These are phyloP conservation scores for Blastocrithidia nonstop DNA, from an alignment of 208 protist genomes.

Conservation along the genomic window DNA sequence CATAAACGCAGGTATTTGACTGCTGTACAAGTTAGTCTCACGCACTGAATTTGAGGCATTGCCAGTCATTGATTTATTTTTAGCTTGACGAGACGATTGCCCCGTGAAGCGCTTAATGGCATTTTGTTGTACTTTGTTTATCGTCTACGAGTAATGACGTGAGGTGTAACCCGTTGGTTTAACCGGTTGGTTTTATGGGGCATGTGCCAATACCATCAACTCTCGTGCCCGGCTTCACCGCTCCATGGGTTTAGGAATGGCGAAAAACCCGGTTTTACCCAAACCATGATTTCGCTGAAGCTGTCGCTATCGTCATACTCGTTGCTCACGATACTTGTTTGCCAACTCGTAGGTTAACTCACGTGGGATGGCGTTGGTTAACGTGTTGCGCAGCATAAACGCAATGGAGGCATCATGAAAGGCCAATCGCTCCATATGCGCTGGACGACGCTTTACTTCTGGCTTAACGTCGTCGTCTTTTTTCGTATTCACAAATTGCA, in stretches of 20 bases:
- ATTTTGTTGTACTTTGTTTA: constrained; percentile 17
- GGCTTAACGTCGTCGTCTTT: constrained; percentile 6
- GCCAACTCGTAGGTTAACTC: constrained; percentile 23
- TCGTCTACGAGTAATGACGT: constrained; percentile 21
- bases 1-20: too few species aligned
- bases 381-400: constrained; percentile 9
- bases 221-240: constrained; percentile 47
- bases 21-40: too few species aligned
- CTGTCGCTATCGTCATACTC: constrained; percentile 22
- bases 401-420: constrained; percentile 9
- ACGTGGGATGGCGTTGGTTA: constrained; percentile 10
- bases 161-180: constrained; percentile 25
- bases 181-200: constrained; percentile 29
- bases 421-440: constrained; percentile 7
- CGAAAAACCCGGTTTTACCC: constrained; percentile 43
- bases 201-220: constrained; percentile 44
- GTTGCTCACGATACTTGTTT: constrained; percentile 29
- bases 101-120: constrained; percentile 30
- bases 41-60: too few species aligned
- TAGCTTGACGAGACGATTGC: too few species aligned
- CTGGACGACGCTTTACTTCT: constrained; percentile 2
- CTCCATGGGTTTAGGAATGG: constrained; percentile 22
- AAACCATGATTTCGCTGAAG: constrained; percentile 22
- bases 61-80: too few species aligned
- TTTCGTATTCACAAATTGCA: constrained; percentile 6